Percentiles rank a stretch among this genome's conserved stretches.
These are phyloP conservation scores for Yarrowia sp. DNA, from an alignment of 805 yeast species.

Conservation along the genomic window DNA sequence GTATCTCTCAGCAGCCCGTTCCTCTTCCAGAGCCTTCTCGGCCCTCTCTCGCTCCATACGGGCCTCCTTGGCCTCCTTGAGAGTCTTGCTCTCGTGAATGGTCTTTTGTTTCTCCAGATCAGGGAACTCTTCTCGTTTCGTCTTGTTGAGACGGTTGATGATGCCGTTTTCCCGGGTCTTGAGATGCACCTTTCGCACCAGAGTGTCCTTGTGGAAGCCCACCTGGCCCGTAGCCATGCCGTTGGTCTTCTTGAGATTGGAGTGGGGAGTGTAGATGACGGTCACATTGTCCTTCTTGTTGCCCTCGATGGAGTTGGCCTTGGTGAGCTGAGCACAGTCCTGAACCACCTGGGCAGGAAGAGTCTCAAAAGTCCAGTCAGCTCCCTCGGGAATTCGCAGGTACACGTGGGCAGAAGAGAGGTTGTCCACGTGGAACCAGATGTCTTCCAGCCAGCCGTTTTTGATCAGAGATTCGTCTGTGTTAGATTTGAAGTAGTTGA, in stretches of 20 bases:
- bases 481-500: too few relatives aligned
- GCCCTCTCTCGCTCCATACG: slow-evolving; percentile 51
- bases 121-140: slow-evolving; percentile 62
- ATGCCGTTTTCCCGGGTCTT: slow-evolving; percentile 64
- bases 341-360: slow-evolving; percentile 61
- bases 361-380: slow-evolving; percentile 52
- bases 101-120: slow-evolving; percentile 55
- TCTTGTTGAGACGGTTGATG: slow-evolving; percentile 68
- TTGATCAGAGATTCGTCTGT: slow-evolving; percentile 56
- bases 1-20: slow-evolving; percentile 40
- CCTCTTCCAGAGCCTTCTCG: slow-evolving; percentile 53
- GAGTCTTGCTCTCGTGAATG: slow-evolving; percentile 53
- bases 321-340: slow-evolving; percentile 75
- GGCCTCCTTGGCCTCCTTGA: slow-evolving; percentile 44
- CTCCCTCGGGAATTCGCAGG: slow-evolving; percentile 61
- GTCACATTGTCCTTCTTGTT: slow-evolving; percentile 71
- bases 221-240: slow-evolving; percentile 83
- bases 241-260: slow-evolving; percentile 68
- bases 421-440: slow-evolving; percentile 73
- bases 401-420: slow-evolving; percentile 81
- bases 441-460: slow-evolving; percentile 13
- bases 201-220: slow-evolving; percentile 66
- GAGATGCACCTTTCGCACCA: slow-evolving; percentile 61
- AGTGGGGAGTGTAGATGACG: slow-evolving; percentile 76
- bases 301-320: slow-evolving; percentile 78